Conservation (phyloP, 2,329 filamentous ascomycete genomes). For the Trichoderma oligosporum region DNA sequence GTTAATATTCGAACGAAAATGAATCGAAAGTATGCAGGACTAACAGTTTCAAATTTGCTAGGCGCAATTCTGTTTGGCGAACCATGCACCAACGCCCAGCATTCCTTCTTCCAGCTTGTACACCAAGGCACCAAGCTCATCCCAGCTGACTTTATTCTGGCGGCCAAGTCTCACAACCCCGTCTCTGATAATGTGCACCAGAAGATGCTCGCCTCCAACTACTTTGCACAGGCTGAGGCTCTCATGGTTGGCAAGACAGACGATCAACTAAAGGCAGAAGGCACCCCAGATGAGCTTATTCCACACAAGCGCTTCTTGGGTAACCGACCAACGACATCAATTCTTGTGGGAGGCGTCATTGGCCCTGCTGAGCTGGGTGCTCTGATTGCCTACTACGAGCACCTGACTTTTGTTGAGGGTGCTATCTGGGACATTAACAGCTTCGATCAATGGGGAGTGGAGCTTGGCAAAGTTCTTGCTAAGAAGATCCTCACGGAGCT, state of each 20-base stretch:
- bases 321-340: slow-evolving; percentile 94
- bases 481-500: slow-evolving; percentile 89
- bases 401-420: slow-evolving; percentile 95
- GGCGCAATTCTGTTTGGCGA: slow-evolving; percentile 93
- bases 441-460: slow-evolving; percentile 99
- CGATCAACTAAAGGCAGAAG: slow-evolving; percentile 73
- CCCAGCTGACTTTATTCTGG: slow-evolving; percentile 95
- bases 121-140: slow-evolving; percentile 99
- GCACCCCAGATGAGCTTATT: slow-evolving; percentile 68
- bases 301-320: slow-evolving; percentile 99
- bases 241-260: slow-evolving; percentile 88
- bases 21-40: background rate
- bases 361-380: slow-evolving; percentile 91
- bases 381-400: slow-evolving; percentile 98
- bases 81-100: slow-evolving; percentile 97
- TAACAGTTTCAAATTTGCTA: slow-evolving; percentile 25
- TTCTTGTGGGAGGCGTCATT: slow-evolving; percentile 84
- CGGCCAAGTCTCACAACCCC: slow-evolving; percentile 94
- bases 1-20: background rate
- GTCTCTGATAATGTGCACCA: slow-evolving; percentile 90
- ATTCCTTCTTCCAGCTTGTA: slow-evolving; percentile 99
- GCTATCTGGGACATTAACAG: slow-evolving; percentile 99
- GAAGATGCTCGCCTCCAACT: slow-evolving; percentile 91
- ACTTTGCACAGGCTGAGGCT: slow-evolving; percentile 83
- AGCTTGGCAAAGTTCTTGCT: slow-evolving; percentile 92